Conservation (phyloP, 805 yeast species). For the Blastobotrys robertii region DNA sequence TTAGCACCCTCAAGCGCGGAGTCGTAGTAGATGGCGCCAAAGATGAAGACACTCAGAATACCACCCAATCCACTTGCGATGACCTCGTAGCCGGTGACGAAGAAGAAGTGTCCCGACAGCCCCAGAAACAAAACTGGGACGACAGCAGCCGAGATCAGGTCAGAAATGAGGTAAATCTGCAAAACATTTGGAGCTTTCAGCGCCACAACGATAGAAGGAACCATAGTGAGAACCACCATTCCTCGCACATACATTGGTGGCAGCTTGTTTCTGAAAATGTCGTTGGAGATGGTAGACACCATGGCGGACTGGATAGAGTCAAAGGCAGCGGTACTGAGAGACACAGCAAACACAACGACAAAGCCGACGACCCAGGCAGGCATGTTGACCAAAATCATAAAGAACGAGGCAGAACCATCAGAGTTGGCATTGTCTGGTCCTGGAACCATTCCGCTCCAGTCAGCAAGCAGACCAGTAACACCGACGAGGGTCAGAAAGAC, state of each 20-base stretch:
- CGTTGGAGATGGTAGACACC: slow-evolving; percentile 84
- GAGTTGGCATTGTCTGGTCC: slow-evolving; percentile 30
- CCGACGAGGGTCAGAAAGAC: slow-evolving; percentile 65
- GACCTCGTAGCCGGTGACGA: slow-evolving; percentile 68
- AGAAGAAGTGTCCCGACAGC: slow-evolving; percentile 55
- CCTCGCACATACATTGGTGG: slow-evolving; percentile 56
- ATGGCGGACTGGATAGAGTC: slow-evolving; percentile 84
- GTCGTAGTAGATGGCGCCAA: slow-evolving; percentile 72
- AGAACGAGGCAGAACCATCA: slow-evolving; percentile 61
- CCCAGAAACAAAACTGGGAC: slow-evolving; percentile 81
- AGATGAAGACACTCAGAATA: slow-evolving; percentile 65
- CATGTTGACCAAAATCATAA: slow-evolving; percentile 56
- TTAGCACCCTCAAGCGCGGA: slow-evolving; percentile 68
- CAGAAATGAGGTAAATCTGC: slow-evolving; percentile 85
- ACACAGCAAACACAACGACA: slow-evolving; percentile 61
- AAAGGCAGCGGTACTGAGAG: slow-evolving; percentile 78
- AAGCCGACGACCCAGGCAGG: slow-evolving; percentile 84
- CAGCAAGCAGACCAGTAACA: slow-evolving; percentile 76
- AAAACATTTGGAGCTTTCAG: slow-evolving; percentile 72
- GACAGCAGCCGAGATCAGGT: slow-evolving; percentile 75
- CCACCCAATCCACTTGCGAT: slow-evolving; percentile 81
- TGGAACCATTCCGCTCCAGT: slow-evolving; percentile 70
- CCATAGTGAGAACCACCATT: slow-evolving; percentile 64
- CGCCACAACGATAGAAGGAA: slow-evolving; percentile 84
- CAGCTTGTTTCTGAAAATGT: slow-evolving; percentile 74